Evolutionary conservation across 257 asterid species (phyloP), one percentile per base, ranked within the genome.

Genomic region (Fraxinus anomala): DNA sequence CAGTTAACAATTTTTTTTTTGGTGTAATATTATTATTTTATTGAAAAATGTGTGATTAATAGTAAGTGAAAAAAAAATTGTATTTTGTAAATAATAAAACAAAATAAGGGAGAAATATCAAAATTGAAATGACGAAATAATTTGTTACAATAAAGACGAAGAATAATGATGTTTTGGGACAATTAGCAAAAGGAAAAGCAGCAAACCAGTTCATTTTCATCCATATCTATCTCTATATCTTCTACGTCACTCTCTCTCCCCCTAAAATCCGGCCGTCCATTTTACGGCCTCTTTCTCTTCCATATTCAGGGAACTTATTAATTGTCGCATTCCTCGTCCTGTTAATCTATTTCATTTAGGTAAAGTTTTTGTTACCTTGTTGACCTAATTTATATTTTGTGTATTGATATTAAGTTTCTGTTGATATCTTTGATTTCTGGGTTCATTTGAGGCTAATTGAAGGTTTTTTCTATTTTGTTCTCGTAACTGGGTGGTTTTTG

Each of bases 221-320:
- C 84, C 84, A 73, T 76, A 77, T 77, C 79, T 72, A 80, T 82
- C 81, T 80, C 72, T 74, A 3, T 42, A 11, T 59, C 67, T 75
- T 69, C 79, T 40, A 56, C 69, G 3, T 42, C 42, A 70, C 80
- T 39, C 77, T 40, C 40, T 54, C 71, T 24, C 66, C 66, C 80
- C 70, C 83, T 59, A 40, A 77, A 80, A 80, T 77, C 81, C 82
- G 83, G 80, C 80, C 81, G 82, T 73, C 86, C 68, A 70, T 34
- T 76, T 79, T 67, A 11, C 82, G 82, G 78, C 56, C 70, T 81
- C 81, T 84, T 73, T 78, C 31, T n/a, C 65, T 28, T 12, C 12
- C 12, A 2, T 17, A 21, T 39, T 42, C 8, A 39, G 80, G 76
- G 79, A 49, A 82, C 65, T 49, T 77, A 6, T 39, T 66, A 5